A percentile compares a stretch with the other conserved stretches of the same genome.
Conservation (phyloP, 192 early-diverging fungal genomes). For the Glomus cerebriforme region DNA sequence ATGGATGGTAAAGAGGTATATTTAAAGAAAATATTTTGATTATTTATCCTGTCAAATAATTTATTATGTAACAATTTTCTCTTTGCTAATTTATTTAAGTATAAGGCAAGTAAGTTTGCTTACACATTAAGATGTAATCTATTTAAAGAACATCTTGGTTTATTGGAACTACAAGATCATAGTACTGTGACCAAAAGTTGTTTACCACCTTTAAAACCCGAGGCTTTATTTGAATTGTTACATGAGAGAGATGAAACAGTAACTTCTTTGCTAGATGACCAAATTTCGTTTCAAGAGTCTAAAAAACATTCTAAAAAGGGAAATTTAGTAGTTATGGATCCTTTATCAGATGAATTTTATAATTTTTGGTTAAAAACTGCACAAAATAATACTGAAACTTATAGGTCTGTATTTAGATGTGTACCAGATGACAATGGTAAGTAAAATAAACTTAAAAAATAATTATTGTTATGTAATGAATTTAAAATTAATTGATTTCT, state of each 20-base stretch:
- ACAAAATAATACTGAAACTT: constrained; percentile 63
- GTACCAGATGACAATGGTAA: constrained; percentile 83
- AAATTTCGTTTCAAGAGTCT: background rate
- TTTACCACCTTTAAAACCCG: constrained; percentile 30
- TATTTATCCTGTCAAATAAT: background rate
- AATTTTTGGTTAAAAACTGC: constrained; percentile 65
- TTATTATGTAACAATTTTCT: background rate
- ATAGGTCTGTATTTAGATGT: constrained; percentile 79
- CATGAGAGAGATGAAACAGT: background rate
- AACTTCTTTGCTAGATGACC: background rate
- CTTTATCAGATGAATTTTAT: constrained; percentile 69
- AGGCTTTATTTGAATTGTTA: background rate
- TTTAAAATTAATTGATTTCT: background rate
- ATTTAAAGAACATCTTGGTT: constrained; percentile 82
- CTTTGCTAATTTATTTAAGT: constrained; percentile 36
- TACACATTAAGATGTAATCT: constrained; percentile 70
- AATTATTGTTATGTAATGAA: background rate
- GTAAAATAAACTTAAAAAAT: background rate
- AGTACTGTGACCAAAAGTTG: constrained; percentile 36
- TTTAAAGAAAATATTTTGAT: background rate
- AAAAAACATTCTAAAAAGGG: constrained; percentile 31
- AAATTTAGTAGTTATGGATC: constrained; percentile 61
- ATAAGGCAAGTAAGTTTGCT: constrained; percentile 71
- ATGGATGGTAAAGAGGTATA: constrained; percentile 69
- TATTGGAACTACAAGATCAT: constrained; percentile 56